Conservation (phyloP, 2,329 filamentous ascomycete genomes). For the Monosporascus sp. region DNA sequence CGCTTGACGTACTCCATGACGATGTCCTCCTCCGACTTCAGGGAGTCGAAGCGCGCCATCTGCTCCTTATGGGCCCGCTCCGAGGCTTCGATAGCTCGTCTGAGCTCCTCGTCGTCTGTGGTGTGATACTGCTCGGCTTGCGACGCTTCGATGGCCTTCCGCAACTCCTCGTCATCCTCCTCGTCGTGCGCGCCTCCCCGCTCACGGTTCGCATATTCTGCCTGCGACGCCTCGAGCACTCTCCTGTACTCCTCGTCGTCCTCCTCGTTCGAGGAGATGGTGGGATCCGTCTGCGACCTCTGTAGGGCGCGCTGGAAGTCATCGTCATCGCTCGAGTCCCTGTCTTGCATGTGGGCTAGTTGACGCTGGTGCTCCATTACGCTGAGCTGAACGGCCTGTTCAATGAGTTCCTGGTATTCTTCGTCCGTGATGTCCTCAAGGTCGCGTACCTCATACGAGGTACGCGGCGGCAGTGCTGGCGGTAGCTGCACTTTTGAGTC, state of each 20-base stretch:
- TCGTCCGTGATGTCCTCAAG: conserved; percentile 46
- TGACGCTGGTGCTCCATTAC: conserved; percentile 27
- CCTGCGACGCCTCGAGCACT: conserved; percentile 36
- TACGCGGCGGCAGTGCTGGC: not conserved
- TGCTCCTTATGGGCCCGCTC: conserved; percentile 40
- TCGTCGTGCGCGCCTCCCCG: conserved; percentile 6
- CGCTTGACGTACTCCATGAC: conserved; percentile 73
- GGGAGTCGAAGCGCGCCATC: conserved; percentile 34
- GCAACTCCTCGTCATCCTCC: conserved; percentile 32
- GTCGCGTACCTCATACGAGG: conserved; percentile 21
- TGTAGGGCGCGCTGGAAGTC: conserved; percentile 16
- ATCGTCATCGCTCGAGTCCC: conserved; percentile 16
- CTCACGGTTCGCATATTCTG: conserved; percentile 9
- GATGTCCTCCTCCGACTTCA: conserved; percentile 62
- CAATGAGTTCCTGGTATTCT: conserved; percentile 52
- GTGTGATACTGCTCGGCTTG: conserved; percentile 18
- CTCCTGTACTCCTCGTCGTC: conserved; percentile 35
- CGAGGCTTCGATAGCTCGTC: conserved; percentile 43
- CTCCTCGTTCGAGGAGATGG: conserved; percentile 11
- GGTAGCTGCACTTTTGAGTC: not conserved
- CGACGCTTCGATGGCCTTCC: conserved; percentile 38
- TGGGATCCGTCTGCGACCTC: conserved; percentile 19
- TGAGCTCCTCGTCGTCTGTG: conserved; percentile 37
- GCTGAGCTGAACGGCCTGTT: conserved; percentile 51
- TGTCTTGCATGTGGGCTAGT: conserved; percentile 15